These are phyloP conservation scores for Avena atlantica DNA, from an alignment of 176 grass and related monocot genomes.

Conservation along the genomic window DNA sequence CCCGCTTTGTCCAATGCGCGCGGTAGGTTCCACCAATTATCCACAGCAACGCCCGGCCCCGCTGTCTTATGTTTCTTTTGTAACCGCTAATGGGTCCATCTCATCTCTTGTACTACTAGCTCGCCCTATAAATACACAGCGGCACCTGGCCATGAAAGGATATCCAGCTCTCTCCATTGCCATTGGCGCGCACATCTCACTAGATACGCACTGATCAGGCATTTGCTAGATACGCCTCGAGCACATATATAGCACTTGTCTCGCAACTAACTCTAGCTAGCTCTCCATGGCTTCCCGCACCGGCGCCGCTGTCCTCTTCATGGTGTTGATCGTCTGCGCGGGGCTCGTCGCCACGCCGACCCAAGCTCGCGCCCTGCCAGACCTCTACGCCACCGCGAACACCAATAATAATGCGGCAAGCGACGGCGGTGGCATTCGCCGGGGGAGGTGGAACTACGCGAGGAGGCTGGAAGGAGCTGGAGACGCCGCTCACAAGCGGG, in stretches of 20 bases:
- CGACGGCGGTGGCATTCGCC: slow-evolving; percentile 1
- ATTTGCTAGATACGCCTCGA: background rate
- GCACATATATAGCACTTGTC: background rate
- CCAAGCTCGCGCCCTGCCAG: slow-evolving; percentile 21
- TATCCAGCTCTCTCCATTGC: background rate
- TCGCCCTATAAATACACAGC: slow-evolving; percentile 31
- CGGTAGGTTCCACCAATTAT: slow-evolving; percentile 41
- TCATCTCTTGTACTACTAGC: background rate
- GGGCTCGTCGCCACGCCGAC: slow-evolving; percentile 30
- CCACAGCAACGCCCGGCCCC: slow-evolving; percentile 32
- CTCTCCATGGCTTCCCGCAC: slow-evolving; percentile 40
- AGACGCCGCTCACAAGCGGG: slow-evolving; percentile 52
- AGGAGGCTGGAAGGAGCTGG: slow-evolving; percentile 29
- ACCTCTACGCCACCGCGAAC: background rate
- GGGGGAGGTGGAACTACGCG: slow-evolving; percentile 47
- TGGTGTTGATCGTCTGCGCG: slow-evolving; percentile 40
- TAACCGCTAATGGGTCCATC: slow-evolving; percentile 8
- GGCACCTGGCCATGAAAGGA: slow-evolving; percentile 42
- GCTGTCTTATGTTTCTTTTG: slow-evolving; percentile 21
- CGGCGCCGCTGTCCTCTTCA: slow-evolving; percentile 40
- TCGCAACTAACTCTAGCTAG: background rate
- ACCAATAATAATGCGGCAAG: background rate
- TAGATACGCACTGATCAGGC: background rate
- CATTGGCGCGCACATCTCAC: background rate
- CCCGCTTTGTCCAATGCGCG: slow-evolving; percentile 30